Evolutionary conservation across 2,329 filamentous ascomycete species (phyloP).

Genomic region (Laburnicola sp.): DNA sequence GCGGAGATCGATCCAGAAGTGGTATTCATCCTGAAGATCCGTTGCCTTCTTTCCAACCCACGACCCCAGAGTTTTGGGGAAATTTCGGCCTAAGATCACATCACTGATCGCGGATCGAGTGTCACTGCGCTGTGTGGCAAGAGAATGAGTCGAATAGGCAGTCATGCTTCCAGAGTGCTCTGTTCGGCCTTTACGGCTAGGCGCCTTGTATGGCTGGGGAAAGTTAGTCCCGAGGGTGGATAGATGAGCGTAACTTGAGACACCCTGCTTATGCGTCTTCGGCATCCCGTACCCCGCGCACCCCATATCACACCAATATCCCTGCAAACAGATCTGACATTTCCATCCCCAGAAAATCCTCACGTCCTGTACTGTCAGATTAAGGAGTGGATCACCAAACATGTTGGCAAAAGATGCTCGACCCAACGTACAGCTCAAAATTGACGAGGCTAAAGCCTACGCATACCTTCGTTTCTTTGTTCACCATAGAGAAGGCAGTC

Average conservation of each 20-base stretch:
- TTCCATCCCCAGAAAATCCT: conserved; percentile 4
- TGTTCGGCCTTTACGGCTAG: conserved; percentile 15
- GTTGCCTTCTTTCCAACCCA: conserved; percentile 3
- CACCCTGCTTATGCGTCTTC: conserved; percentile 22
- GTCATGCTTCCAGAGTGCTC: conserved; percentile 14
- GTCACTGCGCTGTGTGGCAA: conserved; percentile 9
- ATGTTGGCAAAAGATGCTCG: neutral
- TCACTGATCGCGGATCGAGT: conserved; percentile 7
- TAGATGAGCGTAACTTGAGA: conserved; percentile 39
- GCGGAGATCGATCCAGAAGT: conserved; percentile 21
- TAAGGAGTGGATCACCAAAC: neutral
- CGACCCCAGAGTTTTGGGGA: neutral
- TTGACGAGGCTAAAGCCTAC: no score
- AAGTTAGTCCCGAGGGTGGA: conserved; percentile 18
- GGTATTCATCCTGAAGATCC: conserved; percentile 21
- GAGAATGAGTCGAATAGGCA: conserved; percentile 6
- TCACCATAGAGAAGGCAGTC: no score
- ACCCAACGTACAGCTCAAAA: no score
- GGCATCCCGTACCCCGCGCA: conserved; percentile 33
- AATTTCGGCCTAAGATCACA: neutral
- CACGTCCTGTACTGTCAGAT: conserved; percentile 14
- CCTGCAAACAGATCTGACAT: conserved; percentile 16
- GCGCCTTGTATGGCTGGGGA: conserved; percentile 24
- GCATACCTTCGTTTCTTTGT: no score
- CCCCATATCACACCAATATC: conserved; percentile 20